Percentiles rank a stretch among this genome's conserved stretches.
Evolutionary conservation across 306 rosid species (phyloP).

Genomic region (Mimosa pudica): DNA sequence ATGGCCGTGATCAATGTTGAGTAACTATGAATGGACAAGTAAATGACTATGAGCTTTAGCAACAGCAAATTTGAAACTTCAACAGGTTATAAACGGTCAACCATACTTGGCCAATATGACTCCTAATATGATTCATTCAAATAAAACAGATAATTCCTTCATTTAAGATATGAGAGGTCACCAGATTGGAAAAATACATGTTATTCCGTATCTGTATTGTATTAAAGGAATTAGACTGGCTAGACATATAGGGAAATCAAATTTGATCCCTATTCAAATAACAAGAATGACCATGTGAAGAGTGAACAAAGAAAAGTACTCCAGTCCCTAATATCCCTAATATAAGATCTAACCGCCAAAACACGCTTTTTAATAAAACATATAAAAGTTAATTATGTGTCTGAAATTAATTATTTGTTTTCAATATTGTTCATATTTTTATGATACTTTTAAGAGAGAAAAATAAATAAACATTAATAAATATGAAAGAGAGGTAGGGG

Average conservation of each 20-base stretch:
- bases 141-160: neutral
- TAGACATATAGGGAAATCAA: no score
- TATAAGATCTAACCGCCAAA: no score
- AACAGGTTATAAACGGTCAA: neutral
- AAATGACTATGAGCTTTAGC: neutral
- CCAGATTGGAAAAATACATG: neutral
- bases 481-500: no score
- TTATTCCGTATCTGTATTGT: no score
- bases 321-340: no score
- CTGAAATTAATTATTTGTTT: no score
- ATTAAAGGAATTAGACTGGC: no score
- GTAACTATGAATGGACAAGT: neutral
- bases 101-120: neutral
- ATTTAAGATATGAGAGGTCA: neutral
- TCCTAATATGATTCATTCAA: neutral
- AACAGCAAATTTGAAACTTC: neutral
- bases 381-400: no score
- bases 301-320: neutral
- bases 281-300: conserved; percentile 7
- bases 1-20: neutral
- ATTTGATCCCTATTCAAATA: neutral
- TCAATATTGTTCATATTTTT: no score
- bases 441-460: no score
- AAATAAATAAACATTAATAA: no score
- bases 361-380: no score